Conservation (phyloP, 257 asterid genomes). For the Primulina eburnea region DNA sequence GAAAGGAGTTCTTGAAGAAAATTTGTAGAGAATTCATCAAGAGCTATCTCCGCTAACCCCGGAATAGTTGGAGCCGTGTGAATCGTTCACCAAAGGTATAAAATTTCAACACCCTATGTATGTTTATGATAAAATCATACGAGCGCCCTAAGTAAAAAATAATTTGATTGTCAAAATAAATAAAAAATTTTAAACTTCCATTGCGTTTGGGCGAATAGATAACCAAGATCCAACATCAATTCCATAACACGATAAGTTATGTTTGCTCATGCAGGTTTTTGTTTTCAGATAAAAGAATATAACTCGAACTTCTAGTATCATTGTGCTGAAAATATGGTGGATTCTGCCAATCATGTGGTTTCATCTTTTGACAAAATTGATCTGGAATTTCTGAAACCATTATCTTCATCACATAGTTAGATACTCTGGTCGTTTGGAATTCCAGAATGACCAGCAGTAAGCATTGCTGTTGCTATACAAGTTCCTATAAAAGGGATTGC, state of each 20-base stretch:
- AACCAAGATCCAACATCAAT: too few relatives aligned
- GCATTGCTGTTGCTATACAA: neutral
- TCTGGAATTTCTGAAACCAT: neutral
- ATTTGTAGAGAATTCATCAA: too few relatives aligned
- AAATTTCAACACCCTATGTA: too few relatives aligned
- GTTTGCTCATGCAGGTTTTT: slow-evolving; percentile 13
- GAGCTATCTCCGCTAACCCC: too few relatives aligned
- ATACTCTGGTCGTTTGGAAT: neutral
- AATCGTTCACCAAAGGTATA: too few relatives aligned
- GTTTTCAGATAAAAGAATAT: slow-evolving; percentile 2
- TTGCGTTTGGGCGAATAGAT: too few relatives aligned
- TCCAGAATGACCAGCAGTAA: slow-evolving; percentile 7
- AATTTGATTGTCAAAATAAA: too few relatives aligned
- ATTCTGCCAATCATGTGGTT: neutral
- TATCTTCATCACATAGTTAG: slow-evolving; percentile 3
- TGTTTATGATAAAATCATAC: too few relatives aligned
- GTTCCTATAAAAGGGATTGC: neutral
- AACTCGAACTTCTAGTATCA: slow-evolving; percentile 8
- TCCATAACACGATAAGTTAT: neutral
- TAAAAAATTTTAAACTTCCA: too few relatives aligned
- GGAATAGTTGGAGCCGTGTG: too few relatives aligned
- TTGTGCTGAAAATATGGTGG: slow-evolving; percentile 14
- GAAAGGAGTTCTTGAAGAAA: too few relatives aligned
- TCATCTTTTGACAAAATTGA: neutral
- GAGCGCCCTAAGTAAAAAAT: too few relatives aligned